Conservation (phyloP, 2,329 filamentous ascomycete species). For the Mollisia scopiformis region DNA sequence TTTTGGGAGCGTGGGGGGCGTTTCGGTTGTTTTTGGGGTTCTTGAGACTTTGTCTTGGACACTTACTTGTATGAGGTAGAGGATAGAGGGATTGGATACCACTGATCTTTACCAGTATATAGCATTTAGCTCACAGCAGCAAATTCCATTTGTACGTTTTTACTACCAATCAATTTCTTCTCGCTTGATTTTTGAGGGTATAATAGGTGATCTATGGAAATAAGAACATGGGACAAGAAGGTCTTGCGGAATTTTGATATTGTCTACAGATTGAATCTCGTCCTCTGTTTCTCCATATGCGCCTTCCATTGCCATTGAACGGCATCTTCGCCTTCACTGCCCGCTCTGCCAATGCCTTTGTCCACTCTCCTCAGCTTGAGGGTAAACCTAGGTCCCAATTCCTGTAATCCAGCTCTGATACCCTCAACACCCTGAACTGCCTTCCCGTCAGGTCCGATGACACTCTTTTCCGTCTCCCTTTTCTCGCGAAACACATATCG, state of each 20-base stretch:
- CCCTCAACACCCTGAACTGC: constrained; percentile 83
- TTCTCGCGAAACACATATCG: constrained; percentile 94
- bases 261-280: constrained; percentile 85
- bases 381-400: constrained; percentile 82
- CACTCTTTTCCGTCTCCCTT: constrained; percentile 81
- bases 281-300: constrained; percentile 91
- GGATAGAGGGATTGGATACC: not conserved
- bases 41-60: not conserved
- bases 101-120: not conserved
- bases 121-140: not conserved
- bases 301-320: constrained; percentile 93
- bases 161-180: not conserved
- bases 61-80: not conserved
- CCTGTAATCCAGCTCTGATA: constrained; percentile 85
- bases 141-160: not conserved
- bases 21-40: constrained; percentile 4
- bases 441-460: constrained; percentile 80
- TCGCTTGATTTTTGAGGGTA: not conserved
- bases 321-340: constrained; percentile 54
- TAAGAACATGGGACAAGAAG: not conserved
- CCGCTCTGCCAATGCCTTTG: constrained; percentile 76
- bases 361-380: constrained; percentile 90
- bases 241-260: not conserved
- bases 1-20: not conserved
- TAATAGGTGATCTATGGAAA: not conserved